A percentile compares a stretch with the other conserved stretches of the same genome.
These are phyloP conservation scores for Gossypium arboreum DNA, from an alignment of 345 rosid species.

Conservation along the genomic window DNA sequence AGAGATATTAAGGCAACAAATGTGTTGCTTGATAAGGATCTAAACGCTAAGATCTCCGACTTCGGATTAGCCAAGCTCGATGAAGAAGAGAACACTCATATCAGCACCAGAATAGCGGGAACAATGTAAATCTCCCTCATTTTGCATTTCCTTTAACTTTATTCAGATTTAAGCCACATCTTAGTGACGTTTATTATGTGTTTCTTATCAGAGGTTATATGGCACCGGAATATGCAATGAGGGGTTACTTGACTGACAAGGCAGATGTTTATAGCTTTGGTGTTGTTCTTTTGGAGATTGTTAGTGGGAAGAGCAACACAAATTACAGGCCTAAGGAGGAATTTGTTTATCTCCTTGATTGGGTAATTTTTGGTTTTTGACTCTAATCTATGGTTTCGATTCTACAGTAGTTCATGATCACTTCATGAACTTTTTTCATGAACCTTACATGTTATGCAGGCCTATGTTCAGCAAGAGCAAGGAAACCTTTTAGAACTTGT, in stretches of 20 bases:
- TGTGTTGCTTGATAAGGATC: conserved; percentile 57
- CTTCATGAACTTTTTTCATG: background rate
- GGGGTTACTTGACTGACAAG: conserved; percentile 93
- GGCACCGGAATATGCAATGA: conserved; percentile 99
- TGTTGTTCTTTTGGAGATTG: conserved; percentile 68
- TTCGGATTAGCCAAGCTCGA: conserved; percentile 72
- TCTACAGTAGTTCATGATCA: background rate
- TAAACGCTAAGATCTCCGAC: conserved; percentile 63
- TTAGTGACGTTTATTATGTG: background rate
- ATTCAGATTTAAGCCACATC: background rate
- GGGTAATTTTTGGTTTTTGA: conserved; percentile 39
- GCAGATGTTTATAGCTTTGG: conserved; percentile 95
- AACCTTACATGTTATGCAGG: conserved; percentile 27
- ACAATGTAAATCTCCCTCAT: conserved; percentile 41
- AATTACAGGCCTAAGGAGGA: conserved; percentile 92
- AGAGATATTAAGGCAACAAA: conserved; percentile 70
- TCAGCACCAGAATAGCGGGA: conserved; percentile 69
- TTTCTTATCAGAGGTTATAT: conserved; percentile 66
- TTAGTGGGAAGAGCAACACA: conserved; percentile 91
- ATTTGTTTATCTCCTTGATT: conserved; percentile 88
- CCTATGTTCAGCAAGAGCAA: conserved; percentile 88
- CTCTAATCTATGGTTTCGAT: background rate
- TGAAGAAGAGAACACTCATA: conserved; percentile 70
- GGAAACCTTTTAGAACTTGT: conserved; percentile 82
- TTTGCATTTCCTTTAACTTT: background rate